A percentile compares a stretch with the other conserved stretches of the same genome.
Evolutionary conservation across 148 eudicot genomes (phyloP).

Genomic region (Heliosperma pusillum): DNA sequence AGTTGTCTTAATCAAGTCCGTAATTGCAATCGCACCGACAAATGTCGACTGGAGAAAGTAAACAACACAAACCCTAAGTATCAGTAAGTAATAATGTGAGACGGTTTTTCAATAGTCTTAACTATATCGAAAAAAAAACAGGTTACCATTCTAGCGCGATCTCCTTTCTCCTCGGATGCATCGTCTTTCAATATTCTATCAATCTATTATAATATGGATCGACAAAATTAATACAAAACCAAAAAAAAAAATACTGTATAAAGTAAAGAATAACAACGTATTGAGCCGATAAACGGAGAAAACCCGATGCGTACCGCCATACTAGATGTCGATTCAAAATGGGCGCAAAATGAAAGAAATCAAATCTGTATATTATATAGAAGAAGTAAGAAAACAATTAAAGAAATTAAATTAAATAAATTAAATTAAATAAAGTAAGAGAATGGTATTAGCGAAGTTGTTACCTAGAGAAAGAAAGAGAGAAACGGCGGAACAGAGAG

Average conservation of each 20-base stretch:
- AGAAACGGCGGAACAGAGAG: no score
- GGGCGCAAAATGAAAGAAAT: no score
- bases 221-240: not conserved
- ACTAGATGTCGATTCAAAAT: not conserved
- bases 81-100: not conserved
- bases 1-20: conserved; percentile 93
- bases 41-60: conserved; percentile 63
- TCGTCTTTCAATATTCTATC: conserved; percentile 80
- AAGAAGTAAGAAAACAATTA: no score
- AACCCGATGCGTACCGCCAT: not conserved
- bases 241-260: not conserved
- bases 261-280: not conserved
- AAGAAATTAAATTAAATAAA: no score
- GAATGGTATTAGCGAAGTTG: no score
- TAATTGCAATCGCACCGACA: conserved; percentile 87
- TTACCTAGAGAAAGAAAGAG: no score
- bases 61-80: not conserved
- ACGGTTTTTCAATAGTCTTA: not conserved
- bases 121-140: conserved; percentile 13
- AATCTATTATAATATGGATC: conserved; percentile 33
- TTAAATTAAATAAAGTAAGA: no score
- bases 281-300: not conserved
- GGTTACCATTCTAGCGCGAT: conserved; percentile 97
- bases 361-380: no score
- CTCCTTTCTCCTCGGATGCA: conserved; percentile 97